Evolutionary conservation across 2,329 filamentous ascomycete species (phyloP), one percentile per base, ranked within the genome.

Genomic region (Aureobasidium zeae): DNA sequence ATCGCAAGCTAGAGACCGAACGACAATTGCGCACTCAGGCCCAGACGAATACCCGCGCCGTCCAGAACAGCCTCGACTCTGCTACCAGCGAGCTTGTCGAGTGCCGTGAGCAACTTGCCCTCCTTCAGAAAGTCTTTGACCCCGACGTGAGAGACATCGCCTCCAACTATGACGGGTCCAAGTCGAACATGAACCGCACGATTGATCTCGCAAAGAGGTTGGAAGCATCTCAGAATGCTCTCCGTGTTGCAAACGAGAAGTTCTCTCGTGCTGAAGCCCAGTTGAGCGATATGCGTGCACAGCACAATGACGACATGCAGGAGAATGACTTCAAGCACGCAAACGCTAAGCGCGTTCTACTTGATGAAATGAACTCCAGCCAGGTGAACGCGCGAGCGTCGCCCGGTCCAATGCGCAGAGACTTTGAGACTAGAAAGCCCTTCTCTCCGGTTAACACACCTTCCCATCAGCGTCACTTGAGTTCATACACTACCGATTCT

Each of bases 1-100:
- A 94, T 56, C 79, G 88, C 22, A 91, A 82, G 44, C 76, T 95
- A 16, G 91, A 96, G 55, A 88, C 87, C 1, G 89, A 96, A 63
- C 76, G 84, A 36, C 88, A 95, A 55, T 68, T 94, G 44, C 83
- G 86, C 26, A 76, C 72, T 2, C 89, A 95, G 60, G 85, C 87
- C 9, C 88, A 96, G 60, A 73, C 81, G 5, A 94, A 88, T 38
- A 83, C 84, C 19, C 81, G 86, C 35, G 82, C 86, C 10, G 71
- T 94, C 44, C 88, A 95, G 56, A 66, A 73, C 2, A 78, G 86
- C 1, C 68, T 96, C 9, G 88, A 94, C 56, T 76, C 79, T 31
- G 78, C 83, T 22, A 83, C 93, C 55, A 76, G 77, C 51, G 89
- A 96, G 61, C 73, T 95, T 28, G 74, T 79, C 26, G 85, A 89